phyloP scores from a whole-genome alignment of 345 rosid genomes.

The Leavenworthia alabamica region DNA sequence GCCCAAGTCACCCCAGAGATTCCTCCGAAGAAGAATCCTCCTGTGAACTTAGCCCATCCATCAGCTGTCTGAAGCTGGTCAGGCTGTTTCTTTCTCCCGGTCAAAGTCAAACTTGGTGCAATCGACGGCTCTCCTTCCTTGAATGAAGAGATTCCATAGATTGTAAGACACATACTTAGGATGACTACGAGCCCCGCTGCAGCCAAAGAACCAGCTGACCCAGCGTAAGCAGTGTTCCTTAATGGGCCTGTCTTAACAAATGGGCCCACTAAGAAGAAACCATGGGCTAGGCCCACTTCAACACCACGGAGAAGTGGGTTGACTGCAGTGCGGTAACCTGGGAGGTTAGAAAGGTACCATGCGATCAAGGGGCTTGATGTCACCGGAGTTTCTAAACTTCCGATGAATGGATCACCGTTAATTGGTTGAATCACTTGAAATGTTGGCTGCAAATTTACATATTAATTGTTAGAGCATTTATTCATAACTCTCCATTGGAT shows the following conservation, averaged over 20 bases:
- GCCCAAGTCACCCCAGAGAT: constrained; percentile 96
- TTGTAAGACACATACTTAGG: constrained; percentile 79
- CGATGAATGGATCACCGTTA: constrained; percentile 96
- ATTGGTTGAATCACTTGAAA: constrained; percentile 93
- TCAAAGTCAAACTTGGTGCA: constrained; percentile 75
- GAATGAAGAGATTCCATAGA: constrained; percentile 76
- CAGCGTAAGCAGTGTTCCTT: constrained; percentile 78
- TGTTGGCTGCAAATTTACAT: constrained; percentile 56
- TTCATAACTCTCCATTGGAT: neutral
- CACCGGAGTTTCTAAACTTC: constrained; percentile 89
- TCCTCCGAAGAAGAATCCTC: constrained; percentile 96
- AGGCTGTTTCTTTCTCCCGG: constrained; percentile 90
- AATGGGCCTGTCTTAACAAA: constrained; percentile 83
- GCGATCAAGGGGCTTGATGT: constrained; percentile 93
- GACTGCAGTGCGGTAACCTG: constrained; percentile 88
- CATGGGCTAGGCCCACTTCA: constrained; percentile 87
- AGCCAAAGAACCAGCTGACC: constrained; percentile 69
- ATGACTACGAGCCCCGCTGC: constrained; percentile 85
- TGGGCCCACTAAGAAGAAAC: constrained; percentile 80
- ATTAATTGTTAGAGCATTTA: neutral
- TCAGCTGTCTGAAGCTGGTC: constrained; percentile 91
- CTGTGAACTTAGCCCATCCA: constrained; percentile 87
- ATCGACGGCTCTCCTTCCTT: constrained; percentile 76
- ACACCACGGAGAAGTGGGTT: constrained; percentile 87
- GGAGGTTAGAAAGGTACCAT: constrained; percentile 94